These are phyloP conservation scores for Suillus alpinus DNA, from an alignment of 768 basidiomycete species.

Conservation along the genomic window DNA sequence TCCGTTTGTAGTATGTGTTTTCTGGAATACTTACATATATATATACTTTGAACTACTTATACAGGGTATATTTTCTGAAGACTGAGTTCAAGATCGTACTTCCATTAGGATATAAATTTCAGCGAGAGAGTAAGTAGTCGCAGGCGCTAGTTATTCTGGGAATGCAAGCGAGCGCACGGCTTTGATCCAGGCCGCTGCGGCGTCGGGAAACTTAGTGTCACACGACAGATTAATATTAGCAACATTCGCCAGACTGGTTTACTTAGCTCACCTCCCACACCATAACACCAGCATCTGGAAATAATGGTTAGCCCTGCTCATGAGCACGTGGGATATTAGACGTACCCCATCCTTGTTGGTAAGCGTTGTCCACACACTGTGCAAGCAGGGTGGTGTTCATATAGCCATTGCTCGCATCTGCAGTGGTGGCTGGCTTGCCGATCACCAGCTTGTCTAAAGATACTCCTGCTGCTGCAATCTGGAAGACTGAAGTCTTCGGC, in stretches of 20 bases:
- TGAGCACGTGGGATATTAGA: slow-evolving; percentile 3
- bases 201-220: slow-evolving; percentile 36
- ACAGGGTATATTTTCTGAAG: no score
- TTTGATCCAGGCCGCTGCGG: slow-evolving; percentile 39
- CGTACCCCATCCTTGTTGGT: slow-evolving; percentile 64
- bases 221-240: neutral
- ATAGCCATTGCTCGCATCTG: slow-evolving; percentile 54
- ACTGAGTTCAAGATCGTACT: neutral
- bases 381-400: slow-evolving; percentile 57
- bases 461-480: slow-evolving; percentile 53
- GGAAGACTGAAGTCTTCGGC: slow-evolving; percentile 44
- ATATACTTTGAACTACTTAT: no score
- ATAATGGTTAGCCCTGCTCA: neutral
- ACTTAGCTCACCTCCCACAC: slow-evolving; percentile 21
- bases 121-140: neutral
- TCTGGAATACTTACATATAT: no score
- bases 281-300: slow-evolving; percentile 12
- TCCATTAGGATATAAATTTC: neutral
- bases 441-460: slow-evolving; percentile 65
- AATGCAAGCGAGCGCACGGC: slow-evolving; percentile 35
- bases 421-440: slow-evolving; percentile 59
- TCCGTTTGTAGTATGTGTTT: no score
- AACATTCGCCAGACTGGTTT: neutral
- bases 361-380: slow-evolving; percentile 57
- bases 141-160: slow-evolving; percentile 25